phyloP scores from a whole-genome alignment of 2,329 filamentous ascomycete genomes.

The Claviceps sp. region DNA sequence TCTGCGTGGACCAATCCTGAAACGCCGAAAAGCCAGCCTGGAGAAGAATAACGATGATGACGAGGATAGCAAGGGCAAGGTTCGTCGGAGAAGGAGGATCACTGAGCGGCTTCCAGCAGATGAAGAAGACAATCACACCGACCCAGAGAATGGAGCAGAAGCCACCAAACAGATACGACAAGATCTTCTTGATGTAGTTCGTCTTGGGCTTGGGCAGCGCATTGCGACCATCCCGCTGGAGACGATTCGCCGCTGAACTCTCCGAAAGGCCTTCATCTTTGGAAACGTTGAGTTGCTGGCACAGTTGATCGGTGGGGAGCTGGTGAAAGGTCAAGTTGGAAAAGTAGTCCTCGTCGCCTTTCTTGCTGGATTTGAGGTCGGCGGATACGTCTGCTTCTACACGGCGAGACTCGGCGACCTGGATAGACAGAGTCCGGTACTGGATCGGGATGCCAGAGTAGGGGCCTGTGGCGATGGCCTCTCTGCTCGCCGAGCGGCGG shows the following conservation, averaged over 20 bases:
- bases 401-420: constrained; percentile 24
- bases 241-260: constrained; percentile 18
- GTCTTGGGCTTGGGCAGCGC: constrained; percentile 26
- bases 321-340: constrained; percentile 25
- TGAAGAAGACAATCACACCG: constrained; percentile 33
- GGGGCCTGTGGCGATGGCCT: constrained; percentile 17
- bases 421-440: constrained; percentile 27
- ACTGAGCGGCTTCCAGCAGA: constrained; percentile 34
- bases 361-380: constrained; percentile 15
- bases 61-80: constrained; percentile 30
- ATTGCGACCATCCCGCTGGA: constrained; percentile 28
- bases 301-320: constrained; percentile 20
- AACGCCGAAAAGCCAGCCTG: constrained; percentile 33
- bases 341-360: constrained; percentile 30
- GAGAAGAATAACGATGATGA: constrained; percentile 33
- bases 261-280: constrained; percentile 21
- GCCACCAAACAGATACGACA: constrained; percentile 31
- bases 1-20: constrained; percentile 32
- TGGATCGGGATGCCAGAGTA: constrained; percentile 25
- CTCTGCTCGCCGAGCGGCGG: constrained; percentile 12
- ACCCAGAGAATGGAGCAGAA: constrained; percentile 35
- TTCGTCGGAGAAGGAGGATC: constrained; percentile 29
- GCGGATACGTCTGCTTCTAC: constrained; percentile 11
- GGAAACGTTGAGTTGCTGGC: constrained; percentile 26
- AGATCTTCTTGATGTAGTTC: constrained; percentile 28